Conservation (phyloP, 345 rosid species). For the Brassica napus region DNA sequence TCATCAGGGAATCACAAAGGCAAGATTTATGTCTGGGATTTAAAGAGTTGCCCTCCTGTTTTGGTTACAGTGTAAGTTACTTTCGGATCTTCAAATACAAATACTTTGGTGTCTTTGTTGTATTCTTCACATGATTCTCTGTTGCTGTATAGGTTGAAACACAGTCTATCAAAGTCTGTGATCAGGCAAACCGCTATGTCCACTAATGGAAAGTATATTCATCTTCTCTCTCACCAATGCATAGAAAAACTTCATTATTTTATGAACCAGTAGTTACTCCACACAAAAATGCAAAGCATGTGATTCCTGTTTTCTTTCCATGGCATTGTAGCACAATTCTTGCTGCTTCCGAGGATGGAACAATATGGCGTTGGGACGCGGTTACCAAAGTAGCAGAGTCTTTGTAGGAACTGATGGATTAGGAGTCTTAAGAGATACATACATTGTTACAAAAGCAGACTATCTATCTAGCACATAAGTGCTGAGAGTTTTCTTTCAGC, state of each 20-base stretch:
- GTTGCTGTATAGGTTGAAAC: constrained; percentile 59
- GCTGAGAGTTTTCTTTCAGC: background rate
- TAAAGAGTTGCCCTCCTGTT: constrained; percentile 92
- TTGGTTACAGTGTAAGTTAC: constrained; percentile 66
- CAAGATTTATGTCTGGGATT: constrained; percentile 92
- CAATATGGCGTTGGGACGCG: constrained; percentile 95
- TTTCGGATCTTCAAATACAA: background rate
- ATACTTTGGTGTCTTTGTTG: constrained; percentile 16
- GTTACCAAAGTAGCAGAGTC: constrained; percentile 34
- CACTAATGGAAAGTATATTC: constrained; percentile 75
- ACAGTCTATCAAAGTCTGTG: constrained; percentile 70
- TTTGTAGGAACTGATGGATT: constrained; percentile 7
- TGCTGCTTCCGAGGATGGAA: constrained; percentile 90
- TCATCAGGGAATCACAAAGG: constrained; percentile 90
- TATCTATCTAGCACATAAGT: background rate
- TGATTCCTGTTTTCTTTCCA: constrained; percentile 8
- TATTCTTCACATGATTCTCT: constrained; percentile 27
- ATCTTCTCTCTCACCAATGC: constrained; percentile 3
- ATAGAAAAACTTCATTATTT: background rate
- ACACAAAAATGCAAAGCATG: background rate
- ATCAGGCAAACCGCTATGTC: constrained; percentile 98
- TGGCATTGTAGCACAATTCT: constrained; percentile 75
- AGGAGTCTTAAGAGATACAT: background rate
- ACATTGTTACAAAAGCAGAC: background rate
- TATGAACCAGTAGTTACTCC: constrained; percentile 3